Base-by-base conservation (phyloP, 1,284 basidiomycete genomes). In the Sporisorium sorghi region DNA sequence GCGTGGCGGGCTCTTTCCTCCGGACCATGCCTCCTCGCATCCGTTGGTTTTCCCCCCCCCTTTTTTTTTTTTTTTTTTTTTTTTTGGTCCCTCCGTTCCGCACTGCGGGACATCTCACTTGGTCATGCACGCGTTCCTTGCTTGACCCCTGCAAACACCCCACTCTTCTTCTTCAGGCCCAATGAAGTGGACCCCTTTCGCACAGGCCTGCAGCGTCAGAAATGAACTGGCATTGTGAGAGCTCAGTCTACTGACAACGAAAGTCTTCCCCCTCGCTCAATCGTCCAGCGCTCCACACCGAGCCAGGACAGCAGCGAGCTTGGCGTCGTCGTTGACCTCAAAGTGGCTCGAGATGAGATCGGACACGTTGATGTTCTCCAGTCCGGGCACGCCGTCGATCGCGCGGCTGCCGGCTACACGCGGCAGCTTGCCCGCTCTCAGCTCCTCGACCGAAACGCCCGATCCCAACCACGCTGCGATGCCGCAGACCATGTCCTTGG, bases 401-500 rank as follows among this genome's bases (percentile, higher is more conserved):
- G 69, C 58, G 9, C 73, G 47, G 23, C 70, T 75, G 12, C 80
- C 80, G 14, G 71, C 60, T 5, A 81, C 73, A 0, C 66, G 35
- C 21, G 73, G 75, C 56, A 78, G 32, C 44, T 69, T 62, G 56
- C 86, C 85, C 47, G 86, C 82, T 7, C 87, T 74, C 17, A 88
- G 84, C 70, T 88, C 86, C 53, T 79, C 64, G 26, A 73, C 58
- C 87, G 87, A 65, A 17, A 76, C 51, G 5, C 74, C 77, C 5
- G 63, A 68, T 33, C 79, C 79, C 28, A 89, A 80, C 58, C 88
- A 83, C 12, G 87, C 87, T 0, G 88, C 86, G 17, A 87, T 85
- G 0, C 86, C 87, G 26, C 88, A 84, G 1, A 88, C 88, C 74
- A 81, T 78, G 58, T 88, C 85, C 64, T 89, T 88, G 77, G 71